Base-by-base conservation (phyloP, 2,329 filamentous ascomycete species). In the Penicillium sp. region DNA sequence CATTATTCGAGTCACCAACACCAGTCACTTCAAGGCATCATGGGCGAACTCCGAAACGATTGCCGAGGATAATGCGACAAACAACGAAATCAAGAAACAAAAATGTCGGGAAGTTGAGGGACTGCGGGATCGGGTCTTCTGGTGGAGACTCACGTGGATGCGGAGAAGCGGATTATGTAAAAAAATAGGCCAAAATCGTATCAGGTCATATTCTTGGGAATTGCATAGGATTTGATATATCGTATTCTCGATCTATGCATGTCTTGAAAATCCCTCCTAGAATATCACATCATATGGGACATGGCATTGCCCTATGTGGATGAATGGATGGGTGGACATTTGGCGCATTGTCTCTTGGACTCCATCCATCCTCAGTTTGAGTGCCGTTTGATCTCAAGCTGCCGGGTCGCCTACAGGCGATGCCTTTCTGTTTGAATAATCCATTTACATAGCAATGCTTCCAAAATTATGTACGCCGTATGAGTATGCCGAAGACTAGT, bases 151-250 rank as follows among this genome's bases (percentile, higher is more conserved):
- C 62, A 63, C 62, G 61, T 64, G 64, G 62, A 59, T 63, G 63
- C 63, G 64, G 64, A 65, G 64, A 63, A 50, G 49, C 26, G 35
- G 57, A 63, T 66, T 66, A 66, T 58, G 62, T 66, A 66, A 57
- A 13, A 56, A 56, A 26, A 18, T n/a, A 8, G 13, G 11, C 20
- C 20, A 26, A 42, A 44, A 29, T 31, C 13, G 29, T 22, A 31
- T 29, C 8, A 24, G 37, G 48, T n/a, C 39, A 44, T 22, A 29
- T 51, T 32, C 37, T 37, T 48, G 22, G 29, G 38, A 34, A 9
- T 38, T 49, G 45, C 40, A 14, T 95, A 16, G 26, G n/a, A 32
- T 24, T 24, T 40, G 45, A 26, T 34, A n/a, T 26, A 24, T 46
- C 18, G 18, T 43, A n/a, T 18, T 29, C 29, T 22, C 9, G 1